Evolutionary conservation across 257 asterid genomes (phyloP).

Genomic region (Solanum sejunctum): DNA sequence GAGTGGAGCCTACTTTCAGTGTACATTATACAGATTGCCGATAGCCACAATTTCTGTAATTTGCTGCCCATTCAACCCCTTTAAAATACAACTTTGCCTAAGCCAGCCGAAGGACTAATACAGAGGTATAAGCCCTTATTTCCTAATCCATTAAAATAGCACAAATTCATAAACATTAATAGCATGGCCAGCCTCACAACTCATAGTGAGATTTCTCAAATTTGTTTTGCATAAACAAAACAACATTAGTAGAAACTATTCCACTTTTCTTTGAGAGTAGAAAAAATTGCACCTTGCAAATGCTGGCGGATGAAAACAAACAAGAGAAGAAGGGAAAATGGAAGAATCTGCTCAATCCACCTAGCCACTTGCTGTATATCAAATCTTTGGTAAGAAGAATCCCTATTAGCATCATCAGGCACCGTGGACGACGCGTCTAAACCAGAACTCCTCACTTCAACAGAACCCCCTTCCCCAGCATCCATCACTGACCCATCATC

Average conservation of each 20-base stretch:
- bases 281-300: slow-evolving; percentile 54
- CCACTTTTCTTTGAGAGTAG: background rate
- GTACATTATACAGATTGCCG: background rate
- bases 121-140: background rate
- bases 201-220: background rate
- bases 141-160: background rate
- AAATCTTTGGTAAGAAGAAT: slow-evolving; percentile 54
- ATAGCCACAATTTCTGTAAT: background rate
- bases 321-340: slow-evolving; percentile 66
- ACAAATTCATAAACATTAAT: background rate
- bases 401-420: slow-evolving; percentile 18
- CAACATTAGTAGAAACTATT: background rate
- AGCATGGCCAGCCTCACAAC: background rate
- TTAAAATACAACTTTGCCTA: background rate
- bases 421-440: background rate
- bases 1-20: background rate
- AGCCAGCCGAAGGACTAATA: background rate
- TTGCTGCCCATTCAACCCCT: background rate
- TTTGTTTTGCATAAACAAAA: background rate
- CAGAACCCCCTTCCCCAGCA: slow-evolving; percentile 8
- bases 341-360: slow-evolving; percentile 90
- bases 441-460: background rate
- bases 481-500: slow-evolving; percentile 11
- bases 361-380: slow-evolving; percentile 78
- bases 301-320: slow-evolving; percentile 90